Evolutionary conservation across 257 asterid species (phyloP).

Genomic region (Nicotiana paniculata): DNA sequence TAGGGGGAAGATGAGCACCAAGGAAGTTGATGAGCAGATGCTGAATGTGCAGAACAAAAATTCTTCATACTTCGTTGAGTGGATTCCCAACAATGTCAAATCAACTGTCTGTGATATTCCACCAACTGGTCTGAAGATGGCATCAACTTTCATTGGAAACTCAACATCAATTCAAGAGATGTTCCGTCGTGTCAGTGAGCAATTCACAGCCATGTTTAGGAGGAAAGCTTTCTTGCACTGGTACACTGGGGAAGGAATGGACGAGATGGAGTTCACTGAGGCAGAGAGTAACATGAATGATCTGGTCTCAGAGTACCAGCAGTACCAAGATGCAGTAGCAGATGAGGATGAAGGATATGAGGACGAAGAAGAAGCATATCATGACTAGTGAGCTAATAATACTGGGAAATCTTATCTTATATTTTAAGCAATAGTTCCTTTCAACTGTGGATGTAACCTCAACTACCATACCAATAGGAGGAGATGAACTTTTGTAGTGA

Average conservation of each 20-base stretch:
- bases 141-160: constrained; percentile 17
- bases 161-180: constrained; percentile 16
- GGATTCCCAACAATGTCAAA: constrained; percentile 28
- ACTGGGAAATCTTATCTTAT: not conserved
- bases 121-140: constrained; percentile 25
- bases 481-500: not conserved
- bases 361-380: constrained; percentile 19
- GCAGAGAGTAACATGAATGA: constrained; percentile 24
- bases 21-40: constrained; percentile 20
- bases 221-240: constrained; percentile 26
- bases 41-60: constrained; percentile 23
- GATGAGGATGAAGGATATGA: constrained; percentile 27
- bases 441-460: constrained; percentile 28
- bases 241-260: constrained; percentile 18
- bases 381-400: not conserved
- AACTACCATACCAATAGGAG: constrained; percentile 17
- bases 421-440: constrained; percentile 9
- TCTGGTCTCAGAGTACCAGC: constrained; percentile 28
- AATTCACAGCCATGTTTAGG: constrained; percentile 22
- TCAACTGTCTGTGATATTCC: constrained; percentile 31
- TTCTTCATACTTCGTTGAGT: constrained; percentile 18
- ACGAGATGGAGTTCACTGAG: constrained; percentile 17
- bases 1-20: constrained; percentile 19
- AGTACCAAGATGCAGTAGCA: constrained; percentile 29
- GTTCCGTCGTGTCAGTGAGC: constrained; percentile 19